Percentiles rank a stretch among this genome's conserved stretches.
Evolutionary conservation across 345 rosid genomes (phyloP).

Genomic region (Trapa bicornis): DNA sequence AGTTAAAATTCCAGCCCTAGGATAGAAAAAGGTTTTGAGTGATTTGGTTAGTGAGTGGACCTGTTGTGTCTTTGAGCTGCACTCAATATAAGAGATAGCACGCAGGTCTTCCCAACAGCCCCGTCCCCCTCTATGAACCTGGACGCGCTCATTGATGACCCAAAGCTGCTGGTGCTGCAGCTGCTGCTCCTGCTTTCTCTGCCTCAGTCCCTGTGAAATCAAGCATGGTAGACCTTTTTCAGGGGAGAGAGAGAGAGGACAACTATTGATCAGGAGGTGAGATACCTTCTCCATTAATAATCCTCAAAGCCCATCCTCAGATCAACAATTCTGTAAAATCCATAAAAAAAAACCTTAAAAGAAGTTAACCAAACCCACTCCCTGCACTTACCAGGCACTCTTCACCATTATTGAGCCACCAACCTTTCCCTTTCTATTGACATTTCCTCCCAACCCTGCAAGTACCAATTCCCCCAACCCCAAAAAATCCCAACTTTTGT

Average conservation of each 20-base stretch:
- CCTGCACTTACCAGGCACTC: background rate
- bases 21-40: background rate
- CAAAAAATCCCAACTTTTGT: too few species aligned
- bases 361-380: background rate
- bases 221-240: background rate
- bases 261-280: background rate
- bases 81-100: constrained; percentile 48
- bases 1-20: background rate
- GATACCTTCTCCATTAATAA: background rate
- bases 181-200: background rate
- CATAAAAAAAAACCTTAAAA: background rate
- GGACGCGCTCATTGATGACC: constrained; percentile 42
- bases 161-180: background rate
- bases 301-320: background rate
- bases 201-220: background rate
- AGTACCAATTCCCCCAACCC: too few species aligned
- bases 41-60: background rate
- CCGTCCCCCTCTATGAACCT: constrained; percentile 69
- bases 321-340: background rate
- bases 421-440: background rate
- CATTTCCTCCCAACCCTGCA: too few species aligned
- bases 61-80: constrained; percentile 21
- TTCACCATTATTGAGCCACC: background rate
- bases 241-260: constrained; percentile 1
- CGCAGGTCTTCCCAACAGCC: constrained; percentile 73